Base-by-base conservation (phyloP, 2,329 filamentous ascomycete genomes). In the Colletotrichum sojae region DNA sequence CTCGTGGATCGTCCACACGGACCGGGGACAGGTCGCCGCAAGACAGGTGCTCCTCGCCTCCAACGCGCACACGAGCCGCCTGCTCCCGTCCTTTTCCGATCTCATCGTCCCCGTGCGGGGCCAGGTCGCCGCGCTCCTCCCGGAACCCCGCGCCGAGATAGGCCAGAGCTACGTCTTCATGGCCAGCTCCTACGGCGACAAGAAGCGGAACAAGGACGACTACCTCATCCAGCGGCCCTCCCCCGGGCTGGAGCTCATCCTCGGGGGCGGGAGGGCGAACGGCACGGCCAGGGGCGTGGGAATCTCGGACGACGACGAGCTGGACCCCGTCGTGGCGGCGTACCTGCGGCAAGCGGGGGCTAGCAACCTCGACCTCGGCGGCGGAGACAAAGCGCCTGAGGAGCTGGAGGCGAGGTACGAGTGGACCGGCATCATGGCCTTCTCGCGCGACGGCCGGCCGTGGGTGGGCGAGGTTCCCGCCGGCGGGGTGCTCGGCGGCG, bases 381-480 rank as follows among this genome's bases (percentile, higher is more conserved):
- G 76, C 74, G 52, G 67, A 4, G 63, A 73, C n/a, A 76, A 78
- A 8, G 82, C 18, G 8, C 18, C 80, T 45, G 76, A 84, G 39
- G 80, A 83, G 52, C 78, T 93, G 20, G 75, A 80, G 22, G 84
- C 87, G 10, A 79, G 86, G 36, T 88, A 86, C 76, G 89, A 92
- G 76, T 95, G 93, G 93, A 93, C 91, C 2, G 93, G 93, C 0
- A 92, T 94, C 73, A 95, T 94, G 92, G 92, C 91, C 0, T 94
- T 89, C 78, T 90, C 88, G 36, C 82, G 89, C 6, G 93, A 95
- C 76, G 82, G 85, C 0, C 78, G 86, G 58, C 92, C 93, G 0
- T 94, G 90, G 90, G 90, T 95, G 2, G 93, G 92, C 0, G 79
- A 81, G 10, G 87, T 94, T n/a, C 89, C 90, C 0, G 79, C 79